Percentiles rank a stretch among this genome's conserved stretches.
These are phyloP conservation scores for Cinnamomum chago DNA, from an alignment of 164 flowering plant species.

Conservation along the genomic window DNA sequence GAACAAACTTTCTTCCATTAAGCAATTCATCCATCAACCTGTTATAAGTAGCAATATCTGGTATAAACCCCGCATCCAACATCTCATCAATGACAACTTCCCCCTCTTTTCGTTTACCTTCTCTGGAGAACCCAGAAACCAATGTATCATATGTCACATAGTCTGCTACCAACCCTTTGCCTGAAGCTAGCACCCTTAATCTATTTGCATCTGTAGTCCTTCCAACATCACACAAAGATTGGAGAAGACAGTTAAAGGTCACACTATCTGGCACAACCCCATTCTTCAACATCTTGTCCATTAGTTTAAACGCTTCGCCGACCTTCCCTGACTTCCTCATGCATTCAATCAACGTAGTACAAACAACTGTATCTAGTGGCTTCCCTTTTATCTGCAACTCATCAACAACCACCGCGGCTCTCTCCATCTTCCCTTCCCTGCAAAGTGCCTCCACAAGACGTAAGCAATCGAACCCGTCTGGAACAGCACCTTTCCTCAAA, in stretches of 20 bases:
- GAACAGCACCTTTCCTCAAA: slow-evolving; percentile 51
- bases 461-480: slow-evolving; percentile 53
- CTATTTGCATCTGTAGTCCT: slow-evolving; percentile 58
- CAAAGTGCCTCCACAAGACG: slow-evolving; percentile 56
- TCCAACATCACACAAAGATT: slow-evolving; percentile 51
- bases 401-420: slow-evolving; percentile 51
- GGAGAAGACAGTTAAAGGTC: slow-evolving; percentile 69
- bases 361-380: slow-evolving; percentile 49
- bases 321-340: slow-evolving; percentile 37
- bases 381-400: slow-evolving; percentile 56
- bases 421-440: slow-evolving; percentile 26
- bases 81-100: slow-evolving; percentile 65
- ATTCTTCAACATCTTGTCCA: slow-evolving; percentile 60
- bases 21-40: slow-evolving; percentile 48
- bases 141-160: slow-evolving; percentile 48
- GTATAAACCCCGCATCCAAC: slow-evolving; percentile 76
- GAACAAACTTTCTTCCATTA: slow-evolving; percentile 9
- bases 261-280: slow-evolving; percentile 60
- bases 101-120: slow-evolving; percentile 63
- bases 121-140: slow-evolving; percentile 58
- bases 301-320: slow-evolving; percentile 41
- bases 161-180: slow-evolving; percentile 61
- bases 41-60: slow-evolving; percentile 77
- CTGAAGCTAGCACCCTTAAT: slow-evolving; percentile 61
- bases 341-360: slow-evolving; percentile 68